phyloP scores from a whole-genome alignment of 2,329 filamentous ascomycete species.

The Knoxdaviesia proteae region DNA sequence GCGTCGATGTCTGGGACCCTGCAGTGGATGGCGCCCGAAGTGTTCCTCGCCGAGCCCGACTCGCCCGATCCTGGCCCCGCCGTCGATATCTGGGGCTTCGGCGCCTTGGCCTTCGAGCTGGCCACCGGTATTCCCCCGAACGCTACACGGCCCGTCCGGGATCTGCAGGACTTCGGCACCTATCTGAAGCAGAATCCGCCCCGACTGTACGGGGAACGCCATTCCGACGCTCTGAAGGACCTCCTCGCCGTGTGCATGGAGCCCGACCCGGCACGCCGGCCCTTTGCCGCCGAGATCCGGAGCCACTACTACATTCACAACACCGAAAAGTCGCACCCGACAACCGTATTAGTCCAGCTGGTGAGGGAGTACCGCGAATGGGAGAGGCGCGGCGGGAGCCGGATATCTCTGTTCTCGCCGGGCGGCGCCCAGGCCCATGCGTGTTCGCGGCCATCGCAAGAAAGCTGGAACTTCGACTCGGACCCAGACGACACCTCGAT shows the following conservation, averaged over 20 bases:
- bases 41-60: slow-evolving; percentile 26
- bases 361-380: slow-evolving; percentile 47
- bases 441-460: slow-evolving; percentile 16
- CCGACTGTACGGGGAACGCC: slow-evolving; percentile 34
- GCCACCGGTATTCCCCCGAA: slow-evolving; percentile 42
- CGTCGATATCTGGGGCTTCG: slow-evolving; percentile 49
- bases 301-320: slow-evolving; percentile 41
- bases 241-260: slow-evolving; percentile 41
- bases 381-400: slow-evolving; percentile 45
- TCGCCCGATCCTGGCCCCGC: slow-evolving; percentile 31
- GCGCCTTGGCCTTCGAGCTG: slow-evolving; percentile 46
- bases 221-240: slow-evolving; percentile 32
- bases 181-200: slow-evolving; percentile 27
- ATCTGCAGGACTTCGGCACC: slow-evolving; percentile 19
- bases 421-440: slow-evolving; percentile 25
- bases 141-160: slow-evolving; percentile 18
- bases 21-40: slow-evolving; percentile 49
- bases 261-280: slow-evolving; percentile 32
- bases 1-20: slow-evolving; percentile 47
- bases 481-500: slow-evolving; percentile 1
- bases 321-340: slow-evolving; percentile 36
- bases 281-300: slow-evolving; percentile 37
- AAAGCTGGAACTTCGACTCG: slow-evolving; percentile 39
- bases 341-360: slow-evolving; percentile 34
- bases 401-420: slow-evolving; percentile 33